A percentile compares a stretch with the other conserved stretches of the same genome.
Evolutionary conservation across 2,329 filamentous ascomycete species (phyloP).

Genomic region (Botrytis byssoidea): DNA sequence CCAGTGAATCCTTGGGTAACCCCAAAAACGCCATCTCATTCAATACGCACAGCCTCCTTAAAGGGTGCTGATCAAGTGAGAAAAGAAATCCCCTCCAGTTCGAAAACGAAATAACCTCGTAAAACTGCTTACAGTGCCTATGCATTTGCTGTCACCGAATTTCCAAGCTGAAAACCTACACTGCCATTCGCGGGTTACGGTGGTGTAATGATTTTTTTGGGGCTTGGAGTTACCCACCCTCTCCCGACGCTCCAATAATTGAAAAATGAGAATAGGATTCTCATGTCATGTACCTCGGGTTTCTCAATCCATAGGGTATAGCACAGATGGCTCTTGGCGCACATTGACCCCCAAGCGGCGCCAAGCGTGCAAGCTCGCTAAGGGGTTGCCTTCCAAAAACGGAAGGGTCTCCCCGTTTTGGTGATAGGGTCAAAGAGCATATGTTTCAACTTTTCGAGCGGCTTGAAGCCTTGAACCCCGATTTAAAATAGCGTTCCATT

Average conservation of each 20-base stretch:
- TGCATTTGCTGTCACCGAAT: not conserved
- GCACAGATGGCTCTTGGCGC: not conserved
- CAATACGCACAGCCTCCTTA: slow-evolving; percentile 2
- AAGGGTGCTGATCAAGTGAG: not conserved
- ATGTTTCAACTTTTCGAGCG: not conserved
- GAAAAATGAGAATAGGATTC: not conserved
- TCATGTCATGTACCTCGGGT: not conserved
- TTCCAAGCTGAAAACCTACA: slow-evolving; percentile 1
- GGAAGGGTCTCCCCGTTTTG: not conserved
- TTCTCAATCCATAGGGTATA: not conserved
- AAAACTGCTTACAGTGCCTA: not conserved
- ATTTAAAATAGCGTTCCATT: not conserved
- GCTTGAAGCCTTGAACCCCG: not conserved
- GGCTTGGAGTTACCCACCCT: not conserved
- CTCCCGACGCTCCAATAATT: not conserved
- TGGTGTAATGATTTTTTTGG: not conserved
- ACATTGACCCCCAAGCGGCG: not conserved
- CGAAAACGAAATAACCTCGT: not conserved
- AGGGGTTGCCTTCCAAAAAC: not conserved
- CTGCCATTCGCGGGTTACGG: not conserved
- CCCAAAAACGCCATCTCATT: not conserved
- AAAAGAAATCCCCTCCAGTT: not conserved
- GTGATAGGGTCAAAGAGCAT: not conserved
- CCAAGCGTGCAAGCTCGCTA: not conserved
- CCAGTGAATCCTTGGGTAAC: not conserved